Evolutionary conservation across 495 filamentous ascomycete species (phyloP).

Genomic region (Penicillium parvum): DNA sequence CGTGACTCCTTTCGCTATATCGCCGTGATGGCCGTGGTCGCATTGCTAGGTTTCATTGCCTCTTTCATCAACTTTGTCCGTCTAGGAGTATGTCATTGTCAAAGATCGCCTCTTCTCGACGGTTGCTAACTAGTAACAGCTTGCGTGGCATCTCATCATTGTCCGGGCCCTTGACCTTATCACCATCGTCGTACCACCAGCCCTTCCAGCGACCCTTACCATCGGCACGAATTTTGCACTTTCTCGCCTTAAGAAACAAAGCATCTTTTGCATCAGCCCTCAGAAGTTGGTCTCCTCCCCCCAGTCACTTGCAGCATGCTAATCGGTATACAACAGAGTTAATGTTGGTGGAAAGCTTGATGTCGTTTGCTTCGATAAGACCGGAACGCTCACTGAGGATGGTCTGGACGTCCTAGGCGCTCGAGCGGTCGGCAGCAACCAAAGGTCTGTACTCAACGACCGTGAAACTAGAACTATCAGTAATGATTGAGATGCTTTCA

Average conservation of each 20-base stretch:
- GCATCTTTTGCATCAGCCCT: slow-evolving; percentile 96
- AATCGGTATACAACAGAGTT: slow-evolving; percentile 48
- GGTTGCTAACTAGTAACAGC: slow-evolving; percentile 31
- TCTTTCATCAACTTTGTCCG: slow-evolving; percentile 92
- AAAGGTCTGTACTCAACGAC: slow-evolving; percentile 28
- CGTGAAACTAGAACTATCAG: not conserved
- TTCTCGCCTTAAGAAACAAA: slow-evolving; percentile 73
- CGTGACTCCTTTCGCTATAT: slow-evolving; percentile 97
- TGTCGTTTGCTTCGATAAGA: slow-evolving; percentile 97
- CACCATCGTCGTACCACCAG: slow-evolving; percentile 96
- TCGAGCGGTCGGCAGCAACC: slow-evolving; percentile 64
- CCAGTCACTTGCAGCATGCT: not conserved
- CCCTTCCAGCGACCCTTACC: slow-evolving; percentile 91
- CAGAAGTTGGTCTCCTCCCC: slow-evolving; percentile 51
- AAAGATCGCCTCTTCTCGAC: not conserved
- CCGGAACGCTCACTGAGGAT: slow-evolving; percentile 95
- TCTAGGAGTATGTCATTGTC: slow-evolving; percentile 51
- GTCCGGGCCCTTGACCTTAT: slow-evolving; percentile 92
- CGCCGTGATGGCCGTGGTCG: slow-evolving; percentile 91
- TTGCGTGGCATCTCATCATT: slow-evolving; percentile 85
- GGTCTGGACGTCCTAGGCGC: slow-evolving; percentile 92
- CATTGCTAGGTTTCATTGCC: slow-evolving; percentile 78
- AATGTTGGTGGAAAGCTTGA: slow-evolving; percentile 96
- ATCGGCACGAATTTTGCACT: slow-evolving; percentile 97
- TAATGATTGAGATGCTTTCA: slow-evolving; percentile 20